Evolutionary conservation across 2,329 filamentous ascomycete species (phyloP).

Genomic region (Pyrenochaeta sp.): DNA sequence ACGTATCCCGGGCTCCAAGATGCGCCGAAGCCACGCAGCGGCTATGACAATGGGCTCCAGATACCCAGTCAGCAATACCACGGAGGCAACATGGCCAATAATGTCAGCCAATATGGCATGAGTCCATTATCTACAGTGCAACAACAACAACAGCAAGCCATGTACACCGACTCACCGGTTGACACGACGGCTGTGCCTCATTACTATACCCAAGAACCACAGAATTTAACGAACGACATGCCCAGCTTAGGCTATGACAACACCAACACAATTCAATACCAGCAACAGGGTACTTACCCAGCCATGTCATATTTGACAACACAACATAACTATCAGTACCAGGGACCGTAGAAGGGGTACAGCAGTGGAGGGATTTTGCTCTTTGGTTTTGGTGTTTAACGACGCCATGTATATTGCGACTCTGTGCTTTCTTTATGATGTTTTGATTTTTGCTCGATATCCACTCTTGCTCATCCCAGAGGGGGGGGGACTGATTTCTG

Average conservation of each 20-base stretch:
- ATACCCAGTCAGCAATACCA: conserved; percentile 38
- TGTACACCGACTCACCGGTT: conserved; percentile 49
- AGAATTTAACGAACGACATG: conserved; percentile 33
- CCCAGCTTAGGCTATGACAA: conserved; percentile 36
- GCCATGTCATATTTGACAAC: conserved; percentile 43
- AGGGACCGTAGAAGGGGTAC: conserved; percentile 25
- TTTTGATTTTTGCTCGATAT: conserved; percentile 3
- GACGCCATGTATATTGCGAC: neutral
- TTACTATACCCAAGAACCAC: conserved; percentile 45
- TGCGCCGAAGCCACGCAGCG: conserved; percentile 36
- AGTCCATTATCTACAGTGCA: conserved; percentile 40
- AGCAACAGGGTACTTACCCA: conserved; percentile 39
- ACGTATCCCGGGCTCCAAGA: conserved; percentile 48
- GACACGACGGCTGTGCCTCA: conserved; percentile 44
- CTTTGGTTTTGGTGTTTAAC: neutral
- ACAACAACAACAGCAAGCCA: conserved; percentile 36
- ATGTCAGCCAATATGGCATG: conserved; percentile 36
- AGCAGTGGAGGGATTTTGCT: neutral
- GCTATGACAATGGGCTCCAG: conserved; percentile 40
- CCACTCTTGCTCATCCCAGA: neutral
- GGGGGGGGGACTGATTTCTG: too few species aligned
- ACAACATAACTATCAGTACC: conserved; percentile 45
- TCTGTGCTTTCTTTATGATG: conserved; percentile 6
- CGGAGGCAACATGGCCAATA: conserved; percentile 34
- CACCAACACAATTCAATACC: conserved; percentile 38